Conservation (phyloP, 148 eudicot species). For the Polygonum maritimum region DNA sequence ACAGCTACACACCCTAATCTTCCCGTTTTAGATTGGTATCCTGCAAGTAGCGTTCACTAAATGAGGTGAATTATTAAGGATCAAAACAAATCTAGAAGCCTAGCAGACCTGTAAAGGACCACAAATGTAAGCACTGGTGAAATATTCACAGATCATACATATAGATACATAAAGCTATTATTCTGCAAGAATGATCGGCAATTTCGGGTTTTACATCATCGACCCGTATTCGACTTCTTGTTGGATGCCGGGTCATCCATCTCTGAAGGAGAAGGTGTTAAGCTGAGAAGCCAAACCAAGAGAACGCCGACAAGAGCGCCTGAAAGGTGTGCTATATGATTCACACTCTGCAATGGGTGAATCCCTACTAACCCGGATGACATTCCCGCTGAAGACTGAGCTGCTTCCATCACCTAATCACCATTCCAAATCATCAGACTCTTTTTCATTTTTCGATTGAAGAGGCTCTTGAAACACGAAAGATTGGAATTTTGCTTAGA, state of each 20-base stretch:
- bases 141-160: not conserved
- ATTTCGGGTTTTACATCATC: not conserved
- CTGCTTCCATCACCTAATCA: constrained; percentile 87
- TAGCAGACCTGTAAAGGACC: no score
- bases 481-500: not conserved
- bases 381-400: constrained; percentile 75
- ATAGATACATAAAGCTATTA: not conserved
- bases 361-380: constrained; percentile 35
- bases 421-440: not conserved
- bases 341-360: constrained; percentile 38
- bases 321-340: constrained; percentile 79
- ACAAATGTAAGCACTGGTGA: no score
- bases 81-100: no score
- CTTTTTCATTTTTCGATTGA: not conserved
- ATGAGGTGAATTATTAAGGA: no score
- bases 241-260: not conserved
- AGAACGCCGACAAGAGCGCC: constrained; percentile 77
- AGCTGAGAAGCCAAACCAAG: constrained; percentile 53
- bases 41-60: no score
- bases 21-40: no score
- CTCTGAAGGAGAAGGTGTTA: constrained; percentile 34
- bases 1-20: no score
- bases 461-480: not conserved
- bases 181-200: not conserved
- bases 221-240: constrained; percentile 14